Percentiles rank a stretch among this genome's conserved stretches.
These are phyloP conservation scores for Cymbopogon citratus DNA, from an alignment of 176 grass and related monocot species.

Conservation along the genomic window DNA sequence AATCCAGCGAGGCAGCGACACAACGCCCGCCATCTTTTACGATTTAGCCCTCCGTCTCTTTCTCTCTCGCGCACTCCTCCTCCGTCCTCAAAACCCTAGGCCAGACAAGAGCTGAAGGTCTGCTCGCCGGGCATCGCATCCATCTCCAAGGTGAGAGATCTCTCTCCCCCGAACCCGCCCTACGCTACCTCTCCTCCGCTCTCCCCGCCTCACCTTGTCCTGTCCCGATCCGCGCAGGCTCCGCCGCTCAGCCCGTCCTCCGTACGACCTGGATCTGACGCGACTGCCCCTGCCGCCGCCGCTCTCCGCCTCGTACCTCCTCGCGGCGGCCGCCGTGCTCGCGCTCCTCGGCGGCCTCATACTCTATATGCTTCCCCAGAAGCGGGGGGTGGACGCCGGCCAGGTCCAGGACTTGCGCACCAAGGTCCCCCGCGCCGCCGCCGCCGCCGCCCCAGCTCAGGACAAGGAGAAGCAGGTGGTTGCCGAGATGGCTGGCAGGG, in stretches of 20 bases:
- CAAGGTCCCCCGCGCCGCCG: constrained; percentile 49
- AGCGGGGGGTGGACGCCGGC: constrained; percentile 45
- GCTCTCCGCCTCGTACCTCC: neutral
- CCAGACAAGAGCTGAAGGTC: constrained; percentile 3
- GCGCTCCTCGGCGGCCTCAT: constrained; percentile 44
- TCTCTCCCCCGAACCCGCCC: neutral
- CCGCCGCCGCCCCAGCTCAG: neutral
- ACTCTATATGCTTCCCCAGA: constrained; percentile 68
- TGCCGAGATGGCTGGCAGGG: constrained; percentile 23
- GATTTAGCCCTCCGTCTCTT: neutral
- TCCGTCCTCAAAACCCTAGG: neutral
- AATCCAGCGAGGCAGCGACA: too few species aligned
- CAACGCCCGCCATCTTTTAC: neutral
- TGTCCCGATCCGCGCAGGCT: neutral
- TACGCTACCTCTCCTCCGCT: neutral
- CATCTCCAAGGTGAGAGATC: neutral
- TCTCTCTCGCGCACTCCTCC: neutral
- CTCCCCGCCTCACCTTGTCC: neutral
- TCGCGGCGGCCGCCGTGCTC: constrained; percentile 42
- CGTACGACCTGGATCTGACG: constrained; percentile 36
- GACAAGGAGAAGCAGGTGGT: neutral
- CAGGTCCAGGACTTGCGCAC: constrained; percentile 55
- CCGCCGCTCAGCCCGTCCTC: neutral
- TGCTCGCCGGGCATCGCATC: neutral
- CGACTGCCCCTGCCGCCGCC: constrained; percentile 22